These are phyloP conservation scores for Fusarium tanahbumbuense DNA, from an alignment of 2,329 filamentous ascomycete genomes.

Conservation along the genomic window DNA sequence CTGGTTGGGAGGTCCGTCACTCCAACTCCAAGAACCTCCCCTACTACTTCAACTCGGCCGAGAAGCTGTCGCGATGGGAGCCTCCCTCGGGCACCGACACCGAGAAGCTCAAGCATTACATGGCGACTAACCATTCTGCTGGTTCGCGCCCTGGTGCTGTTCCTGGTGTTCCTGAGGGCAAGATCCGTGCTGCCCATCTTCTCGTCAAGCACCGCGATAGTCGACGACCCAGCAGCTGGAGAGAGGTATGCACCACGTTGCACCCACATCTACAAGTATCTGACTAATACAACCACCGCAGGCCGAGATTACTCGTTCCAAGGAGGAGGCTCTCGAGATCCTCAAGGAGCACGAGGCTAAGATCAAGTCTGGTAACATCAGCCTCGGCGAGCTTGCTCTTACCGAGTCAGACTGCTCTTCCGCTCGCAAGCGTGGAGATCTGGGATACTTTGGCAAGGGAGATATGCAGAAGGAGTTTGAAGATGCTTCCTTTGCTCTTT, in stretches of 20 bases:
- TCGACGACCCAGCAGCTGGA: conserved; percentile 91
- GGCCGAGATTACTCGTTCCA: conserved; percentile 85
- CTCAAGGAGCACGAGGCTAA: conserved; percentile 79
- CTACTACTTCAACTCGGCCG: conserved; percentile 94
- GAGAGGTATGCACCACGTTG: conserved; percentile 65
- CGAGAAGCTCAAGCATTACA: conserved; percentile 92
- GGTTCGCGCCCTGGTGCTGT: conserved; percentile 57
- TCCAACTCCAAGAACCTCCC: conserved; percentile 98
- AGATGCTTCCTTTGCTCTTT: conserved; percentile 90
- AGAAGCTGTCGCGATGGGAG: conserved; percentile 95
- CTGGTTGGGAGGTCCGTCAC: conserved; percentile 94
- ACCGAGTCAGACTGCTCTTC: conserved; percentile 96
- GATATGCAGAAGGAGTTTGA: conserved; percentile 99
- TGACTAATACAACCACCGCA: conserved; percentile 42
- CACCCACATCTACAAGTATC: background rate
- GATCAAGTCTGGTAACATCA: conserved; percentile 76
- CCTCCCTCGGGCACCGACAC: conserved; percentile 88
- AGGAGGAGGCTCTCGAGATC: conserved; percentile 86
- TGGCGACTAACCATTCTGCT: conserved; percentile 85
- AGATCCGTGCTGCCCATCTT: conserved; percentile 93
- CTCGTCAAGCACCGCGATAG: conserved; percentile 94
- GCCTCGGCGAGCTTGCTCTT: conserved; percentile 84
- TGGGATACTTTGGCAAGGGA: conserved; percentile 92
- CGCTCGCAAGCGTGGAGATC: conserved; percentile 90
- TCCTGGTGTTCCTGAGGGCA: conserved; percentile 69